Conservation (phyloP, 2,329 filamentous ascomycete genomes). For the Neodidymelliopsis sp. region DNA sequence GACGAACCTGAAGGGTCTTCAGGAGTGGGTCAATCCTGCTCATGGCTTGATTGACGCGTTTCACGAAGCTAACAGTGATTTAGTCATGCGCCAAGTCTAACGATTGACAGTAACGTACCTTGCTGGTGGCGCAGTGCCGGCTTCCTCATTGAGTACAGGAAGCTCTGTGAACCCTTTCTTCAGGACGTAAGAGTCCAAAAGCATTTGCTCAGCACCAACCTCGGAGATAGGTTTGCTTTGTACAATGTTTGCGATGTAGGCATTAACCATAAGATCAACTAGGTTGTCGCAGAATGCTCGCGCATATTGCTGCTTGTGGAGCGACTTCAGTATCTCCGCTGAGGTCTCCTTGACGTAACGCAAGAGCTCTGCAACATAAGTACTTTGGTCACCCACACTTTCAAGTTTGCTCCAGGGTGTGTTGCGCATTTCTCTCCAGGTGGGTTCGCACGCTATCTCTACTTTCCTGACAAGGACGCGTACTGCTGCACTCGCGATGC, state of each 20-base stretch:
- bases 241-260: slow-evolving; percentile 84
- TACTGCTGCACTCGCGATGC: slow-evolving; percentile 88
- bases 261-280: slow-evolving; percentile 83
- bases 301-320: slow-evolving; percentile 92
- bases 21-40: slow-evolving; percentile 88
- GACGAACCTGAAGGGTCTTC: slow-evolving; percentile 94
- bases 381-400: slow-evolving; percentile 89
- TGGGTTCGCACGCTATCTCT: slow-evolving; percentile 80
- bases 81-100: slow-evolving; percentile 1
- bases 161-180: slow-evolving; percentile 80
- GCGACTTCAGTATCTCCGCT: slow-evolving; percentile 75
- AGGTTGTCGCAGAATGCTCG: slow-evolving; percentile 94
- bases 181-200: slow-evolving; percentile 91
- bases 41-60: slow-evolving; percentile 85
- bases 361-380: slow-evolving; percentile 85
- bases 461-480: slow-evolving; percentile 83
- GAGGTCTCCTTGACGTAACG: slow-evolving; percentile 74
- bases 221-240: slow-evolving; percentile 91
- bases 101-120: slow-evolving; percentile 43
- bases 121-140: slow-evolving; percentile 64
- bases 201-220: slow-evolving; percentile 96
- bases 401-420: slow-evolving; percentile 96
- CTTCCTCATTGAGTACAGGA: slow-evolving; percentile 65
- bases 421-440: slow-evolving; percentile 97
- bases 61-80: slow-evolving; percentile 71